A percentile compares a stretch with the other conserved stretches of the same genome.
These are phyloP conservation scores for Fusarium beomiforme DNA, from an alignment of 2,329 filamentous ascomycete genomes.

Conservation along the genomic window DNA sequence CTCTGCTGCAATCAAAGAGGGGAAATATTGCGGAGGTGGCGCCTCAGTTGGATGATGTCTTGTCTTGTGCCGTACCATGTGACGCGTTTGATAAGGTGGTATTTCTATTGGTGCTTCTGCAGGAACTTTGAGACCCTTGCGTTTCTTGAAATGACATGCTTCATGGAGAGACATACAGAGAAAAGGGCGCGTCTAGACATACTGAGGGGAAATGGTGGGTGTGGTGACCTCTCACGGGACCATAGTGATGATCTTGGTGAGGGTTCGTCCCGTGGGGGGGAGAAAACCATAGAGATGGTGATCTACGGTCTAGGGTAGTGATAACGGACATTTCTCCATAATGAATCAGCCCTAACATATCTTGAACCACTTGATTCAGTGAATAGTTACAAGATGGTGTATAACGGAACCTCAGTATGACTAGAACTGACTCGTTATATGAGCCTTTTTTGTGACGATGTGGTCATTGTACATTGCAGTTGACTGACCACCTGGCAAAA, in stretches of 20 bases:
- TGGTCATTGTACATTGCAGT: neutral
- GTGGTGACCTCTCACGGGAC: slow-evolving; percentile 36
- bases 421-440: neutral
- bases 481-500: neutral
- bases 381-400: slow-evolving; percentile 11
- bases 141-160: slow-evolving; percentile 26
- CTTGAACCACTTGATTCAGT: slow-evolving; percentile 6
- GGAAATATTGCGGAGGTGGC: slow-evolving; percentile 33
- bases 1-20: neutral
- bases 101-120: slow-evolving; percentile 26
- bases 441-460: neutral
- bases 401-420: slow-evolving; percentile 7
- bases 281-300: neutral
- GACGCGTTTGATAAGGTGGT: slow-evolving; percentile 21
- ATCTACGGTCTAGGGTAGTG: slow-evolving; percentile 27
- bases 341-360: slow-evolving; percentile 1
- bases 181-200: slow-evolving; percentile 29
- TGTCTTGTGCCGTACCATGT: slow-evolving; percentile 22
- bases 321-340: slow-evolving; percentile 10
- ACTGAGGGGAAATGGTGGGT: slow-evolving; percentile 8
- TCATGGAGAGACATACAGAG: neutral
- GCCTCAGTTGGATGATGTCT: slow-evolving; percentile 29
- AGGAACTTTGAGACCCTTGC: slow-evolving; percentile 35
- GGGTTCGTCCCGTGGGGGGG: slow-evolving; percentile 18
- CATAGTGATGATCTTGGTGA: slow-evolving; percentile 25